A percentile compares a stretch with the other conserved stretches of the same genome.
phyloP scores from a whole-genome alignment of 352 stramenopile species.

The Blastocystis sp. region DNA sequence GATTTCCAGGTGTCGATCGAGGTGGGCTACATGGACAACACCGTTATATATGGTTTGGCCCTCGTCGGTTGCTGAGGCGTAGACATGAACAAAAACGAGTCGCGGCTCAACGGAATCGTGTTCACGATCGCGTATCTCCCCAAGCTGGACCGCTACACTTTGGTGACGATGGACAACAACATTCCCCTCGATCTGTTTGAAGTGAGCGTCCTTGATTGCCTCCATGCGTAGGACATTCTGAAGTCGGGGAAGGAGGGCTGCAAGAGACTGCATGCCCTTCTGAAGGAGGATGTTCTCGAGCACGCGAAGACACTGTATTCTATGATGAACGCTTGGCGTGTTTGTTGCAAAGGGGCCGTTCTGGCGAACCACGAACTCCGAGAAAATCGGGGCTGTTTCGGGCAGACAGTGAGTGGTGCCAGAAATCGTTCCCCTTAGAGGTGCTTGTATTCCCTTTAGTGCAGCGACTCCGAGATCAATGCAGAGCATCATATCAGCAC shows the following conservation, averaged over 20 bases:
- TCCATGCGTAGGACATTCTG: constrained; percentile 52
- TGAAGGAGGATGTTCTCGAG: constrained; percentile 35
- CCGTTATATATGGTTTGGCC: constrained; percentile 32
- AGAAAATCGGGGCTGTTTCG: not conserved
- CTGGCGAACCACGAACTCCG: not conserved
- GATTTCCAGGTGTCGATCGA: constrained; percentile 63
- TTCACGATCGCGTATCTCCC: constrained; percentile 65
- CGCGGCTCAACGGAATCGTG: constrained; percentile 36
- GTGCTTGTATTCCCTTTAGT: not conserved
- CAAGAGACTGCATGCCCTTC: constrained; percentile 57
- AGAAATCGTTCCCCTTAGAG: not conserved
- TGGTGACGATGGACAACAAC: constrained; percentile 61
- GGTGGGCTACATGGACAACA: constrained; percentile 67
- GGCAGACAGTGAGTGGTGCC: not conserved
- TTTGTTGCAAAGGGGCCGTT: not conserved
- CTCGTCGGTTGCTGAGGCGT: not conserved
- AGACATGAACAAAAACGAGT: constrained; percentile 61
- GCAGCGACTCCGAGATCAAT: not conserved
- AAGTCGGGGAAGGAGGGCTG: constrained; percentile 59
- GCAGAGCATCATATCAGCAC: constrained; percentile 46
- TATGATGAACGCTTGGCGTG: not conserved
- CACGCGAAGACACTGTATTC: constrained; percentile 55
- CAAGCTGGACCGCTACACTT: constrained; percentile 36
- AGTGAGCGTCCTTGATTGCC: not conserved
- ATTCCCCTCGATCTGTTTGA: constrained; percentile 66